phyloP scores from a whole-genome alignment of 306 rosid species.

The Begonia fuchsioides region DNA sequence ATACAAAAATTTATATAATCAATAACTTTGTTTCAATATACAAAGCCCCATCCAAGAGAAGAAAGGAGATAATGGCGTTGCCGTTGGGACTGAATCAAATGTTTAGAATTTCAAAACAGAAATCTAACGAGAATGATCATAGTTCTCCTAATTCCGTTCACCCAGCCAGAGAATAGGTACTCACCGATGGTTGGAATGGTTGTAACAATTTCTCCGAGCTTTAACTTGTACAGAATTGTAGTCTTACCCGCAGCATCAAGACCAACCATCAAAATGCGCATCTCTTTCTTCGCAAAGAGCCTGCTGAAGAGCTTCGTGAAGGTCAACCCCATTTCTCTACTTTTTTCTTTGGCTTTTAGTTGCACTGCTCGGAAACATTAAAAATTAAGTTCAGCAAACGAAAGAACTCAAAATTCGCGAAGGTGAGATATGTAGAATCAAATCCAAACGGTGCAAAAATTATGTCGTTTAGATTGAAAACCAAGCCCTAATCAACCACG shows the following conservation, averaged over 20 bases:
- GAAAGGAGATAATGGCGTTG: too few relatives aligned
- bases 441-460: too few relatives aligned
- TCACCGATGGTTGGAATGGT: slow-evolving; percentile 65
- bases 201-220: slow-evolving; percentile 67
- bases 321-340: slow-evolving; percentile 43
- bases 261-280: slow-evolving; percentile 68
- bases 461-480: too few relatives aligned
- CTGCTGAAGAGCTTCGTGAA: slow-evolving; percentile 65
- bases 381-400: too few relatives aligned
- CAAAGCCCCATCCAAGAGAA: too few relatives aligned
- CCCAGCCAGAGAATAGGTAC: slow-evolving; percentile 1
- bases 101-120: too few relatives aligned
- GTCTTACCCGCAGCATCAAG: slow-evolving; percentile 73
- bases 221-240: slow-evolving; percentile 53
- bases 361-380: too few relatives aligned
- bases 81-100: too few relatives aligned
- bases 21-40: too few relatives aligned
- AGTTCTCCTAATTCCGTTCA: background rate
- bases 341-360: background rate
- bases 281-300: slow-evolving; percentile 58
- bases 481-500: too few relatives aligned
- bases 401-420: too few relatives aligned
- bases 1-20: background rate
- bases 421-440: too few relatives aligned
- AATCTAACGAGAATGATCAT: background rate